A percentile compares a stretch with the other conserved stretches of the same genome.
These are phyloP conservation scores for Firmiana major DNA, from an alignment of 345 rosid species.

Conservation along the genomic window DNA sequence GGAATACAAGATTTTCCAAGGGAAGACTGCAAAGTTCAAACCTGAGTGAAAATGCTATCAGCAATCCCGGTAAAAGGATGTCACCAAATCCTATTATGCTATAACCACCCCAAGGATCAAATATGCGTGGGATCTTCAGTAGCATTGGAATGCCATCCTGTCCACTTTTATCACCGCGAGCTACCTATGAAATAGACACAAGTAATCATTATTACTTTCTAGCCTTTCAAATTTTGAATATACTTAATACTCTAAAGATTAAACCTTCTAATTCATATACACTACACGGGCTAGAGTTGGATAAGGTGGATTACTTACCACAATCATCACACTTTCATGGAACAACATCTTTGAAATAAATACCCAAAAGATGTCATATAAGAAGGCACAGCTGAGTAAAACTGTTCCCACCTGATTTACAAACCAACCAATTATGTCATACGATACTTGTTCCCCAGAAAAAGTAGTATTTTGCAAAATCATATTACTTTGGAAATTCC, in stretches of 20 bases:
- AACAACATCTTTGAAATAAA: slow-evolving; percentile 90
- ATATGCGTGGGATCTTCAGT: slow-evolving; percentile 90
- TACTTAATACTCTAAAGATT: not conserved
- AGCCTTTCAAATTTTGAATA: slow-evolving; percentile 10
- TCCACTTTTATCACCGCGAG: slow-evolving; percentile 93
- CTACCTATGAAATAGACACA: slow-evolving; percentile 54
- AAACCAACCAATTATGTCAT: slow-evolving; percentile 16
- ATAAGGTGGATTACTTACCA: slow-evolving; percentile 52
- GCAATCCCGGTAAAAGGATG: slow-evolving; percentile 92
- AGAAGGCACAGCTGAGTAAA: slow-evolving; percentile 93
- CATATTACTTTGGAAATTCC: not conserved
- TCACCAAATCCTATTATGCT: slow-evolving; percentile 98
- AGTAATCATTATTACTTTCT: slow-evolving; percentile 8
- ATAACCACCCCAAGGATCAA: slow-evolving; percentile 99
- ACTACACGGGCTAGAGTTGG: not conserved
- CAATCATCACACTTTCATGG: slow-evolving; percentile 98
- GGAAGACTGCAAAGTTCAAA: slow-evolving; percentile 20
- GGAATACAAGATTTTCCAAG: not conserved
- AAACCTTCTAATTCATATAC: slow-evolving; percentile 10
- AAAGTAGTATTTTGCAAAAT: not conserved
- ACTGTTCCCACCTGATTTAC: slow-evolving; percentile 84
- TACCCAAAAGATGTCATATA: slow-evolving; percentile 99
- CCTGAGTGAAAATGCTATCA: slow-evolving; percentile 93
- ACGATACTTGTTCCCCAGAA: not conserved
- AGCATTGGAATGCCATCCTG: slow-evolving; percentile 99